Evolutionary conservation across 108 stramenopile species (phyloP).

Genomic region (Fragilariopsis cylindrus): DNA sequence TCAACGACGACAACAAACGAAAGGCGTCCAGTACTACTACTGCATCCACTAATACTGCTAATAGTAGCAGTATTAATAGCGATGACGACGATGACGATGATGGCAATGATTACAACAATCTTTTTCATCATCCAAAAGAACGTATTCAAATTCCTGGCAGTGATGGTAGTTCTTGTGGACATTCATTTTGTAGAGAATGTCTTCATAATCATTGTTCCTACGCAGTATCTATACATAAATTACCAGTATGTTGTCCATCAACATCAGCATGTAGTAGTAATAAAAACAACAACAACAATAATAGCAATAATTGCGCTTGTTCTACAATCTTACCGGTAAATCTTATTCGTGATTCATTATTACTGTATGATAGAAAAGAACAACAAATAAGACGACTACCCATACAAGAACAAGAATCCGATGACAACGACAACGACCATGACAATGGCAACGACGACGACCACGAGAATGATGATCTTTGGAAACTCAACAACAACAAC

Average conservation of each 20-base stretch:
- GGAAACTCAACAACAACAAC: not conserved
- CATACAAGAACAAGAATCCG: not conserved
- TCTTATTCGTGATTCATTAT: slow-evolving; percentile 17
- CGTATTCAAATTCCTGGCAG: not conserved
- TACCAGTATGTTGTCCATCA: slow-evolving; percentile 32
- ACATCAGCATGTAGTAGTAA: not conserved
- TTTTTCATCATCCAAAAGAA: not conserved
- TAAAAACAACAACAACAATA: not conserved
- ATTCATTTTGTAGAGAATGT: slow-evolving; percentile 32
- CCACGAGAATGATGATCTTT: not conserved
- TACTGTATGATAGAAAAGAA: not conserved
- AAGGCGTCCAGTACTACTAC: not conserved
- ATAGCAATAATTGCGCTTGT: not conserved
- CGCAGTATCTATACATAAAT: slow-evolving; percentile 13
- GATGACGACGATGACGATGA: not conserved
- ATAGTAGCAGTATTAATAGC: not conserved
- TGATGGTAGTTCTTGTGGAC: slow-evolving; percentile 15
- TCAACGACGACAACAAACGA: not conserved
- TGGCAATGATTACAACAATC: not conserved
- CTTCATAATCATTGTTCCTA: slow-evolving; percentile 25
- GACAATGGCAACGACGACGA: not conserved
- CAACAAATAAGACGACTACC: not conserved
- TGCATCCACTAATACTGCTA: not conserved
- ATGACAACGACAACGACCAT: not conserved
- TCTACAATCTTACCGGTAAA: slow-evolving; percentile 4